Evolutionary conservation across 1,284 basidiomycete genomes (phyloP).

Genomic region (Boletellus sp.): DNA sequence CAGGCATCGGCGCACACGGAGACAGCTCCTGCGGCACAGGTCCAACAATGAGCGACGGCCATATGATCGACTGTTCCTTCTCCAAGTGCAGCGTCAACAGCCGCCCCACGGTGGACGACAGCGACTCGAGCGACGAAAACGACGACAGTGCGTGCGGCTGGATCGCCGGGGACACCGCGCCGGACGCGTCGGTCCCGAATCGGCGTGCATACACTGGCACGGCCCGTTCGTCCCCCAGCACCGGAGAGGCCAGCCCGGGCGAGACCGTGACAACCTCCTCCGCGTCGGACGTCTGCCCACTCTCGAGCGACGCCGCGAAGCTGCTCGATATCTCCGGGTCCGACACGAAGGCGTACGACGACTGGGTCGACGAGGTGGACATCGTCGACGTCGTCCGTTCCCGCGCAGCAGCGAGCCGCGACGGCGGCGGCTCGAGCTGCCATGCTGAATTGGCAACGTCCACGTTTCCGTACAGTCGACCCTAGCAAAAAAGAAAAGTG

Average conservation of each 20-base stretch:
- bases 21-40: constrained; percentile 62
- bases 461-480: constrained; percentile 63
- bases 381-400: constrained; percentile 70
- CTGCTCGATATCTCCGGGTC: constrained; percentile 77
- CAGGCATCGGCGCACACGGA: constrained; percentile 48
- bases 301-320: constrained; percentile 74
- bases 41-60: constrained; percentile 73
- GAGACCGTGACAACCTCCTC: constrained; percentile 55
- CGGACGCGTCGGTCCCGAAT: constrained; percentile 39
- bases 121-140: constrained; percentile 69
- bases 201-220: constrained; percentile 32
- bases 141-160: constrained; percentile 57
- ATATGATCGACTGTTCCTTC: constrained; percentile 73
- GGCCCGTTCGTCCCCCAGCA: constrained; percentile 49
- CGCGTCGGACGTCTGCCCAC: constrained; percentile 61
- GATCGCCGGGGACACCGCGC: constrained; percentile 54
- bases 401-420: constrained; percentile 46
- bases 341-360: constrained; percentile 73
- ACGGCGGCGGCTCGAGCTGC: constrained; percentile 68
- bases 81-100: constrained; percentile 72
- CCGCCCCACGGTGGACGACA: constrained; percentile 56
- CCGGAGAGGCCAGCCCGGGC: constrained; percentile 58
- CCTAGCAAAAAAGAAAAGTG: neutral
- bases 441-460: constrained; percentile 62
- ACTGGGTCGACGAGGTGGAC: constrained; percentile 70